Evolutionary conservation across 495 filamentous ascomycete genomes (phyloP), one percentile per base, ranked within the genome.

Genomic region (Friedmanniomyces endolithicus): DNA sequence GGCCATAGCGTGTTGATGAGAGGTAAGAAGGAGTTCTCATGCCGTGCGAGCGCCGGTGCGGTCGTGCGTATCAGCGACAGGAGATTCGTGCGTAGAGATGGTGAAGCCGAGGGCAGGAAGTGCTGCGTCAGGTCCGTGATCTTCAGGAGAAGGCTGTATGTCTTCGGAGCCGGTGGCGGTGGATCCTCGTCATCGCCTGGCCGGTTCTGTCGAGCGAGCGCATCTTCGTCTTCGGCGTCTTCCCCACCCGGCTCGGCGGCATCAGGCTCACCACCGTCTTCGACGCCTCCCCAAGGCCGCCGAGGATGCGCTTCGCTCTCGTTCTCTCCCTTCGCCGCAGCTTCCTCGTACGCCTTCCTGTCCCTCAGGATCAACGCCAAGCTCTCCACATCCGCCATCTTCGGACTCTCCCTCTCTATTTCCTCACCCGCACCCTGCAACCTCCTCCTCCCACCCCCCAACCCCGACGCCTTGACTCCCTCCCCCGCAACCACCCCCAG

Each of bases 1-100:
- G 89, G 87, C 88, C 89, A 98, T 23, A 96, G 69, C 3, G 86
- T 85, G 65, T 95, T 88, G 45, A 96, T 81, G 2, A 96, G 73
- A 0, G 92, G 92, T 0, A 98, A 73, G 64, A 94, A 95, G 12
- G 78, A 79, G 47, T 86, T 79, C 64, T 94, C 84, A 62, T 92
- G 81, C 0, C 75, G 72, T 1, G 83, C 78, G 1, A 96, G 76
- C 2, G 81, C 74, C 0, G 82, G 79, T 11, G 82, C 73, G 9
- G 85, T 79, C 3, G 82, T 83, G 20, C 75, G 67, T 29, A 95
- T 75, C 8, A 96, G 82, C 14, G 34, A 74, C 44, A 95, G 78
- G 0, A 96, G 76, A 1, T 80, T 84, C 20, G 78, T 77, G 25
- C 90, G 86, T 25, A 98, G 78, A 29, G 80, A 75, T 0, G 87